phyloP scores from a whole-genome alignment of 2,329 filamentous ascomycete species.

The Penicillium sp. region DNA sequence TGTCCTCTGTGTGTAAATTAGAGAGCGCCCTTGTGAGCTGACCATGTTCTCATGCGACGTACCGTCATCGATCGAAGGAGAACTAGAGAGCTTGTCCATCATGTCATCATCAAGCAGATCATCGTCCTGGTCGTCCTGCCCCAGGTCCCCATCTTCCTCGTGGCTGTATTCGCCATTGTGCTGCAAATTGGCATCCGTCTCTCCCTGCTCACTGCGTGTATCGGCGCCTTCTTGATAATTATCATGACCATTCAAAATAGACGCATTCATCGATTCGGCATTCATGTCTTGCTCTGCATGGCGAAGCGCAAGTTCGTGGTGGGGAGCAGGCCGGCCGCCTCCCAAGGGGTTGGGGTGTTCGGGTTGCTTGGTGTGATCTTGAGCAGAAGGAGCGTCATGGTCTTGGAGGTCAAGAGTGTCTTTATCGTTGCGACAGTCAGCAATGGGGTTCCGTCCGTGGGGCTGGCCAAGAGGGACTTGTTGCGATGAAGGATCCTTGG shows the following conservation, averaged over 20 bases:
- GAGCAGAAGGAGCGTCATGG: slow-evolving; percentile 71
- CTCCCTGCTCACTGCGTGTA: slow-evolving; percentile 30
- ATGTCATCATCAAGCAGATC: slow-evolving; percentile 83
- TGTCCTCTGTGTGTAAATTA: slow-evolving; percentile 92
- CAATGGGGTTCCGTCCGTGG: background rate
- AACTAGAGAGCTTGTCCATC: slow-evolving; percentile 98
- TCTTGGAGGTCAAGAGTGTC: slow-evolving; percentile 95
- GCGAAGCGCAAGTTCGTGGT: slow-evolving; percentile 79
- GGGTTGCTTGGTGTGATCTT: slow-evolving; percentile 65
- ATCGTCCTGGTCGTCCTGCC: slow-evolving; percentile 56
- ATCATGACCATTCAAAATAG: slow-evolving; percentile 54
- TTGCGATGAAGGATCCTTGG: background rate
- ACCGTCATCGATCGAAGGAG: slow-evolving; percentile 99
- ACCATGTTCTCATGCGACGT: background rate
- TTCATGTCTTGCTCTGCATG: slow-evolving; percentile 71
- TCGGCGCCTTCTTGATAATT: slow-evolving; percentile 29
- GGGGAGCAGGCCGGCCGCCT: slow-evolving; percentile 59
- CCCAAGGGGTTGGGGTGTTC: slow-evolving; percentile 47
- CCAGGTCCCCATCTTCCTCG: slow-evolving; percentile 46
- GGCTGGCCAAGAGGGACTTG: background rate
- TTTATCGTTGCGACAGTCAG: slow-evolving; percentile 35
- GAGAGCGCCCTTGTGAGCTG: slow-evolving; percentile 35
- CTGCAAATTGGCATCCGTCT: slow-evolving; percentile 19
- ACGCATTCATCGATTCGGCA: slow-evolving; percentile 63
- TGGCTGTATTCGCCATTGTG: slow-evolving; percentile 20